Evolutionary conservation across 1,284 basidiomycete genomes (phyloP), one percentile per base, ranked within the genome.

Genomic region (Apiotrichum gracile): DNA sequence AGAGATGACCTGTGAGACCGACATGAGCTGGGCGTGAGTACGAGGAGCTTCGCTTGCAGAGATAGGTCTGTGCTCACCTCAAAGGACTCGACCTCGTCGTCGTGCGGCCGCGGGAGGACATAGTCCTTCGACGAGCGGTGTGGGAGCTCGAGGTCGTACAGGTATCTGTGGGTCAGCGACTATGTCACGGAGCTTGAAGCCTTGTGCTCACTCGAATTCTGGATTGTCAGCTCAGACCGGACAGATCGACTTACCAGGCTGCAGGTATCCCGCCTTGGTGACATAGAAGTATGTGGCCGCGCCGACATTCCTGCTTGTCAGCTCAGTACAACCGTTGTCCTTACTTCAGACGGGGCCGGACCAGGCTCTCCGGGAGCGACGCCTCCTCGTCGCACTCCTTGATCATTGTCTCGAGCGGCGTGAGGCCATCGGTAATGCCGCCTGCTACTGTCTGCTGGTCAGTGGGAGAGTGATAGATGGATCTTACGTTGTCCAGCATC

Each of bases 351-450:
- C 84, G 73, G 39, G 77, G 73, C 43, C 79, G 75, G 2, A 88
- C 83, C 31, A 90, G 66, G 13, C 78, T 70, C 49, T 84, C 83
- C 1, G 80, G 77, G 21, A 96, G 79, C 61, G 84, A 88, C 16
- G 91, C 93, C 73, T 97, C 92, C 68, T 97, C 93, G 78, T 85
- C 85, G 60, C 89, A 87, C 74, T 98, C 94, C 67, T 96, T 93
- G 39, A 96, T 81, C 49, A 97, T 79, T 4, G 85, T 81, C 51
- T 92, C 87, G 49, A 87, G 82, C 0, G 83, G 78, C 0, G 78
- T 72, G 74, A 88, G 85, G 2, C 92, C 90, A 8, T 85, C 83
- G 0, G 78, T 74, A 49, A 81, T 81, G 7, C 81, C 81, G 8
- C 81, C 81, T 0, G 79, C 80, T 1, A 81, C 77, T 4, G 76